A percentile compares a stretch with the other conserved stretches of the same genome.
These are phyloP conservation scores for Venustampulla echinocandica DNA, from an alignment of 495 filamentous ascomycete genomes.

Conservation along the genomic window DNA sequence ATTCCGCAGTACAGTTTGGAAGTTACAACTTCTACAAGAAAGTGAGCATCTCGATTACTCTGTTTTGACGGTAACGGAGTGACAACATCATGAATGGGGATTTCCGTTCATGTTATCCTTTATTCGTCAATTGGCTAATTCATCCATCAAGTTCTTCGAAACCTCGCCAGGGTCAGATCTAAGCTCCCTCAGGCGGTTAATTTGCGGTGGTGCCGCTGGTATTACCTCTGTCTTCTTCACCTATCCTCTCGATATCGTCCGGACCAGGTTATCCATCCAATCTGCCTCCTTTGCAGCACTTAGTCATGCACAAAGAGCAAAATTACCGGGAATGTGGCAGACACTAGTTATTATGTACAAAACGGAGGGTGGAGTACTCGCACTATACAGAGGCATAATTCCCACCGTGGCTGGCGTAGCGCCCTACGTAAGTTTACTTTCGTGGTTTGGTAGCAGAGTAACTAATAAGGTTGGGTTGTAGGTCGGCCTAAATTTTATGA, in stretches of 20 bases:
- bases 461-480: constrained; percentile 28
- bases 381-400: constrained; percentile 84
- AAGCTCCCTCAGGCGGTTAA: constrained; percentile 57
- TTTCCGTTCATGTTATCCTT: background rate
- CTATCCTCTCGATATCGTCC: constrained; percentile 89
- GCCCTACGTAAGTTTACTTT: constrained; percentile 60
- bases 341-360: constrained; percentile 80
- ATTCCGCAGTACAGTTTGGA: constrained; percentile 95
- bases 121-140: background rate
- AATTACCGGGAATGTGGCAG: constrained; percentile 87
- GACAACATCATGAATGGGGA: no score
- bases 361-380: constrained; percentile 74
- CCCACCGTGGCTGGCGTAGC: constrained; percentile 94
- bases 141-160: constrained; percentile 61
- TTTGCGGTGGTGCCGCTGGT: constrained; percentile 83
- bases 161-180: constrained; percentile 57
- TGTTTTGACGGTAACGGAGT: background rate
- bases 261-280: constrained; percentile 91
- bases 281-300: constrained; percentile 86
- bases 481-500: constrained; percentile 98
- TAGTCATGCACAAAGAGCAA: constrained; percentile 41
- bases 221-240: constrained; percentile 81
- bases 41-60: constrained; percentile 43
- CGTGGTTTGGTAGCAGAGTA: background rate
- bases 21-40: constrained; percentile 96